Evolutionary conservation across 306 rosid genomes (phyloP), one percentile per base, ranked within the genome.

Genomic region (Castanopsis chinensis): DNA sequence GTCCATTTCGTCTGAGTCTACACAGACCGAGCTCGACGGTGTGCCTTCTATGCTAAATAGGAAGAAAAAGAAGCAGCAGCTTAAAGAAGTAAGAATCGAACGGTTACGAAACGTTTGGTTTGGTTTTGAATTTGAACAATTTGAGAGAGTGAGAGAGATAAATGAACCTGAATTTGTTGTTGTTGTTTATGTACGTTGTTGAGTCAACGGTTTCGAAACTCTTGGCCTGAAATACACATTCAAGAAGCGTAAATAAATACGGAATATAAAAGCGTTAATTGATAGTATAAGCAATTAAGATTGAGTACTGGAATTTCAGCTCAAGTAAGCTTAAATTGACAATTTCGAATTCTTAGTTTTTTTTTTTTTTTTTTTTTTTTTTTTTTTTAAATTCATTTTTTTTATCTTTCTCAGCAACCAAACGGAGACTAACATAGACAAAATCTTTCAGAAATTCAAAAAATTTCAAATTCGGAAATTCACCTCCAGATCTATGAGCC

Each of bases 401-500:
- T 9, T 43, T 14, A 53, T 12, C 21, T 45, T 77, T 21, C 17
- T 13, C 51, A 69, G 30, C 52, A 59, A 51, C 69, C 45, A 69
- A 52, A 45, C 49, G 11, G 19, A 49, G 53, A 78, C 49, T 4
- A 72, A 15, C 52, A 30, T 18, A 71, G 23, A 19, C 5, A 56
- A 76, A 76, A 49, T 49, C 17, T 37, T 64, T 54, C 63, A 3
- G 18, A 79, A 82, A 51, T 7, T 17, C 32, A 65, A 45, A 18
- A 74, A 57, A 5, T 20, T 30, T 30, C 11, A 5, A 35, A 57
- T 71, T 15, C 0, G 27, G 82, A 60, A 78, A 56, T 57, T 58
- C 76, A 91, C 98, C 97, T 91, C 85, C 76, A 83, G 92, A 92
- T 90, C 92, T 73, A 84, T 72, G 74, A 70, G 80, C 51, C 75